These are phyloP conservation scores for Sutorius eximius DNA, from an alignment of 1,284 basidiomycete species.

Conservation along the genomic window DNA sequence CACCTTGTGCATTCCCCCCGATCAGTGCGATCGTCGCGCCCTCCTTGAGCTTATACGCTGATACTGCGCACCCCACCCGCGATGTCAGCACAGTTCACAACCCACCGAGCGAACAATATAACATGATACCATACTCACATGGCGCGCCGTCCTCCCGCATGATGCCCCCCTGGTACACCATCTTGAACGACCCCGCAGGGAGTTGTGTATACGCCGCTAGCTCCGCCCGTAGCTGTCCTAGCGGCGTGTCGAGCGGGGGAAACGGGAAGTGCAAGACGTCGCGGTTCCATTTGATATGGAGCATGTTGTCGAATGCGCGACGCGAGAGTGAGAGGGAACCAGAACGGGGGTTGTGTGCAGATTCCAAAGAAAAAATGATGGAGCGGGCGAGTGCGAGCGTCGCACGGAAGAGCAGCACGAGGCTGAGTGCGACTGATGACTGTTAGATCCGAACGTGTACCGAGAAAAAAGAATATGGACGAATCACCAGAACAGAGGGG, in stretches of 20 bases:
- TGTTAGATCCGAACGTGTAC: background rate
- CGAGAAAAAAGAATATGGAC: background rate
- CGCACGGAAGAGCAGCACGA: conserved; percentile 35
- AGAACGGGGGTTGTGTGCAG: background rate
- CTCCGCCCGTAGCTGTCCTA: conserved; percentile 52
- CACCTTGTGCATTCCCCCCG: conserved; percentile 37
- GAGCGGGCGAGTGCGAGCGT: conserved; percentile 21
- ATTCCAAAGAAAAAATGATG: background rate
- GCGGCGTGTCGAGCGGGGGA: conserved; percentile 54
- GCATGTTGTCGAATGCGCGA: conserved; percentile 30
- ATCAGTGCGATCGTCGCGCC: conserved; percentile 67
- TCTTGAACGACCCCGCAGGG: conserved; percentile 62
- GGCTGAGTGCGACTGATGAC: conserved; percentile 30
- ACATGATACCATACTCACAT: conserved; percentile 42
- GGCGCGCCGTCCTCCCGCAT: conserved; percentile 75
- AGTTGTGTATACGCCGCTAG: conserved; percentile 69
- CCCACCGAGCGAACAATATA: no score
- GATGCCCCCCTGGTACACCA: conserved; percentile 76
- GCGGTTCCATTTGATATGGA: conserved; percentile 65
- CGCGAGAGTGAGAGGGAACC: background rate
- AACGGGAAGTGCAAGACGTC: conserved; percentile 61
- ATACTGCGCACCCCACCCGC: conserved; percentile 43
- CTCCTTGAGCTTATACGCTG: conserved; percentile 59
- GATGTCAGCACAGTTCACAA: no score
- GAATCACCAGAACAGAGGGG: conserved; percentile 26